phyloP scores from a whole-genome alignment of 2,329 filamentous ascomycete species.

The Sclerotiophoma versabilis region DNA sequence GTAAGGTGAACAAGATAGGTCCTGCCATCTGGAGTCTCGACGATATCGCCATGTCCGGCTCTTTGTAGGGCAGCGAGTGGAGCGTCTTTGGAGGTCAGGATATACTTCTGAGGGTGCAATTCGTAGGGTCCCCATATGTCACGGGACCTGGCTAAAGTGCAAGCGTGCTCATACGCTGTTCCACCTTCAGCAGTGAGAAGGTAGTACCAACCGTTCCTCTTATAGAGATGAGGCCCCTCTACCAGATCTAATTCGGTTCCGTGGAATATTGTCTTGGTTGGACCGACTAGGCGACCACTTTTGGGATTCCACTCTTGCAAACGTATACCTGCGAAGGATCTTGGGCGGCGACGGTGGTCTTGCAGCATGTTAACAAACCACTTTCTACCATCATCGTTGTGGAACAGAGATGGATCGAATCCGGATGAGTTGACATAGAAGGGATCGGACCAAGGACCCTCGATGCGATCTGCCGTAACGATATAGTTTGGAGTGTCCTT shows the following conservation, averaged over 20 bases:
- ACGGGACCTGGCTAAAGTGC: conserved; percentile 49
- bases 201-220: conserved; percentile 47
- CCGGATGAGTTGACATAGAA: conserved; percentile 67
- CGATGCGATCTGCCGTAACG: conserved; percentile 58
- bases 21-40: conserved; percentile 44
- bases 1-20: conserved; percentile 46
- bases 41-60: conserved; percentile 49
- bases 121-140: conserved; percentile 54
- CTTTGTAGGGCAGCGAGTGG: conserved; percentile 42
- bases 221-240: conserved; percentile 48
- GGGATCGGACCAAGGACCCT: conserved; percentile 69
- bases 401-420: conserved; percentile 62
- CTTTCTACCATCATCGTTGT: conserved; percentile 47
- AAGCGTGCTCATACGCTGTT: conserved; percentile 51
- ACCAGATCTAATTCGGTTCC: conserved; percentile 61
- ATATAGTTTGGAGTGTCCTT: conserved; percentile 72
- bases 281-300: conserved; percentile 61
- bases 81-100: conserved; percentile 52
- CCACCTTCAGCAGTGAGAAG: conserved; percentile 50
- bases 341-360: conserved; percentile 43
- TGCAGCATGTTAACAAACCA: conserved; percentile 50
- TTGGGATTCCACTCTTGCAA: conserved; percentile 65
- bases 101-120: conserved; percentile 49
- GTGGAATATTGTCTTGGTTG: conserved; percentile 59
- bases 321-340: conserved; percentile 63